Percentiles rank a stretch among this genome's conserved stretches.
These are phyloP conservation scores for Balansia obtecta DNA, from an alignment of 2,329 filamentous ascomycete genomes.

Conservation along the genomic window DNA sequence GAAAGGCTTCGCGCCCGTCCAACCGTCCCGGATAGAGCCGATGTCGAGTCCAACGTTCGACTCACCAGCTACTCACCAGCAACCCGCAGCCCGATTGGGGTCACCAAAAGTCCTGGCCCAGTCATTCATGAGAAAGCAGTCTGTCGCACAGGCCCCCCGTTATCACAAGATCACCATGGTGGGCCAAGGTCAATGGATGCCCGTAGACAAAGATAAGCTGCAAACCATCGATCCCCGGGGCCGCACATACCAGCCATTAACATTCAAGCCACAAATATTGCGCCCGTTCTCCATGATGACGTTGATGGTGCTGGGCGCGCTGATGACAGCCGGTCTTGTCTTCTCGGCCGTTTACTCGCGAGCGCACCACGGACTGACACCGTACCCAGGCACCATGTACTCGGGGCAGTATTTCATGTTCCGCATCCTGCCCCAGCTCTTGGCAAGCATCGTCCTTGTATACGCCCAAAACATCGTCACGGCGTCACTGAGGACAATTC, in stretches of 20 bases:
- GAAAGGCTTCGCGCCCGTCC: not conserved
- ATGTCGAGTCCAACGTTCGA: not conserved
- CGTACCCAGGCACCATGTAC: constrained; percentile 54
- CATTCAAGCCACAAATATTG: constrained; percentile 60
- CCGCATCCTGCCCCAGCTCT: constrained; percentile 67
- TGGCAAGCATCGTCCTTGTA: constrained; percentile 59
- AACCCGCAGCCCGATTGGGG: not conserved
- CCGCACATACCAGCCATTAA: constrained; percentile 37
- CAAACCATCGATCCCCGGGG: constrained; percentile 26
- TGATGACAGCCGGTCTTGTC: constrained; percentile 61
- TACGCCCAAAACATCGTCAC: constrained; percentile 66
- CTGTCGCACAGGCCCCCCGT: constrained; percentile 3
- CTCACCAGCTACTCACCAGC: not conserved
- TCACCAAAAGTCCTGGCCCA: not conserved
- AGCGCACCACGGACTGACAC: constrained; percentile 49
- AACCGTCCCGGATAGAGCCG: not conserved
- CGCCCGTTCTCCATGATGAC: constrained; percentile 50
- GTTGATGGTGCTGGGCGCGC: constrained; percentile 47
- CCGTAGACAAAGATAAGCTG: constrained; percentile 21
- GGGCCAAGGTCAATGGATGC: constrained; percentile 17
- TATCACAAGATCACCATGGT: constrained; percentile 2
- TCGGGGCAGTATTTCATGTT: constrained; percentile 74
- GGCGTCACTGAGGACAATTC: constrained; percentile 63
- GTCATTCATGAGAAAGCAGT: not conserved
- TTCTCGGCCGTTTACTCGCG: constrained; percentile 61